These are phyloP conservation scores for Martiniozyma abietophila DNA, from an alignment of 805 yeast genomes.

Conservation along the genomic window DNA sequence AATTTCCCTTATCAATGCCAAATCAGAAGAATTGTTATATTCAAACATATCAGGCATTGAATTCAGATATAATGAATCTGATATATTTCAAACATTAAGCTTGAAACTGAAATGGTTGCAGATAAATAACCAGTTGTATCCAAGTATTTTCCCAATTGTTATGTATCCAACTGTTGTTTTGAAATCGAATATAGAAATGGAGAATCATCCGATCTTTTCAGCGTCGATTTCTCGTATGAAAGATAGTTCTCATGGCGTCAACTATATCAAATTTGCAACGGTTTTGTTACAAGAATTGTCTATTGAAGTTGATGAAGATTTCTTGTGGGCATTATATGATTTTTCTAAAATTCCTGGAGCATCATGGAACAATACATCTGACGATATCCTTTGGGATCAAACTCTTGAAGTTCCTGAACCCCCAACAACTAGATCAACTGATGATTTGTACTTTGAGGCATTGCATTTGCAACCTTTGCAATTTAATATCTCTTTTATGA, in stretches of 20 bases:
- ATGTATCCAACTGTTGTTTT: conserved; percentile 88
- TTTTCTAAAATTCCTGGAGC: conserved; percentile 78
- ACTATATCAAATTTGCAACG: conserved; percentile 87
- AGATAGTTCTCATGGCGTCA: conserved; percentile 85
- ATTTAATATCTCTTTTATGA: conserved; percentile 79
- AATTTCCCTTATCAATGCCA: conserved; percentile 66
- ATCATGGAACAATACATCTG: conserved; percentile 45
- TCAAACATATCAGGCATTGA: conserved; percentile 77
- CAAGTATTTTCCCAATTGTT: conserved; percentile 80
- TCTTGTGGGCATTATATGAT: conserved; percentile 71
- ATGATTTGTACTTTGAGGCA: conserved; percentile 86
- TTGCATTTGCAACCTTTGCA: conserved; percentile 89
- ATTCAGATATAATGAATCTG: conserved; percentile 72
- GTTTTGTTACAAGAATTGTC: conserved; percentile 83
- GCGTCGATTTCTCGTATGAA: conserved; percentile 76
- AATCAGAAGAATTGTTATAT: conserved; percentile 69
- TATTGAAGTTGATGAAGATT: conserved; percentile 89
- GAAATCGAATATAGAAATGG: conserved; percentile 72
- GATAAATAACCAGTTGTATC: conserved; percentile 83
- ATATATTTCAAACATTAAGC: conserved; percentile 69
- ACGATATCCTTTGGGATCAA: conserved; percentile 47
- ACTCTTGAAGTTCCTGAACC: conserved; percentile 66
- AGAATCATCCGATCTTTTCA: conserved; percentile 83
- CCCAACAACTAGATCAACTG: conserved; percentile 35
- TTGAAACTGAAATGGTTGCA: conserved; percentile 90